Conservation (phyloP, 768 basidiomycete species). For the Mycena metata region DNA sequence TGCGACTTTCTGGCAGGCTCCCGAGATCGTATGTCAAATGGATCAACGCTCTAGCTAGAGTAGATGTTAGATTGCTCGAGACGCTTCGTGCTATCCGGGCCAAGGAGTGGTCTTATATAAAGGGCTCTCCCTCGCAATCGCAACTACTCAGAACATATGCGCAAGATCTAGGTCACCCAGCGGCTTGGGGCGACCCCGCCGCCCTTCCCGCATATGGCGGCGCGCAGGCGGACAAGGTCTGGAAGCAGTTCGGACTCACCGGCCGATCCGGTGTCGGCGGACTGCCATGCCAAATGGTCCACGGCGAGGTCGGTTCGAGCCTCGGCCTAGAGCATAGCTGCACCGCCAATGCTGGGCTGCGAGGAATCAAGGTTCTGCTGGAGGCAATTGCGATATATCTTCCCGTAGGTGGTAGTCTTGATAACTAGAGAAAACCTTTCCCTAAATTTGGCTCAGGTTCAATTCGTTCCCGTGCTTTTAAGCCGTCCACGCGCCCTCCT, state of each 20-base stretch:
- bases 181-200: slow-evolving; percentile 73
- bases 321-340: slow-evolving; percentile 70
- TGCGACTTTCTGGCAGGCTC: slow-evolving; percentile 54
- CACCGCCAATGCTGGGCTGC: slow-evolving; percentile 65
- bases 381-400: slow-evolving; percentile 77
- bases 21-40: slow-evolving; percentile 81
- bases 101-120: slow-evolving; percentile 72
- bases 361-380: slow-evolving; percentile 69
- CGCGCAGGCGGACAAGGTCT: slow-evolving; percentile 59
- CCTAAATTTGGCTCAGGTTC: slow-evolving; percentile 61
- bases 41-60: slow-evolving; percentile 78
- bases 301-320: slow-evolving; percentile 64
- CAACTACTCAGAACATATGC: slow-evolving; percentile 63
- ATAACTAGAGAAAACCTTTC: not conserved
- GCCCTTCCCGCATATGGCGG: slow-evolving; percentile 76
- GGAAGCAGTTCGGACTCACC: slow-evolving; percentile 69
- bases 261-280: slow-evolving; percentile 73
- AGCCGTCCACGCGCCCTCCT: slow-evolving; percentile 69
- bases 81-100: slow-evolving; percentile 67
- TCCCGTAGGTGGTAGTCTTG: slow-evolving; percentile 64
- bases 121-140: slow-evolving; percentile 53
- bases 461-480: slow-evolving; percentile 76
- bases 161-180: slow-evolving; percentile 68
- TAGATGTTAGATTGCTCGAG: slow-evolving; percentile 71
- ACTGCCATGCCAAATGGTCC: slow-evolving; percentile 79